Base-by-base conservation (phyloP, 2,329 filamentous ascomycete genomes). In the Botryosphaeria dothidea region DNA sequence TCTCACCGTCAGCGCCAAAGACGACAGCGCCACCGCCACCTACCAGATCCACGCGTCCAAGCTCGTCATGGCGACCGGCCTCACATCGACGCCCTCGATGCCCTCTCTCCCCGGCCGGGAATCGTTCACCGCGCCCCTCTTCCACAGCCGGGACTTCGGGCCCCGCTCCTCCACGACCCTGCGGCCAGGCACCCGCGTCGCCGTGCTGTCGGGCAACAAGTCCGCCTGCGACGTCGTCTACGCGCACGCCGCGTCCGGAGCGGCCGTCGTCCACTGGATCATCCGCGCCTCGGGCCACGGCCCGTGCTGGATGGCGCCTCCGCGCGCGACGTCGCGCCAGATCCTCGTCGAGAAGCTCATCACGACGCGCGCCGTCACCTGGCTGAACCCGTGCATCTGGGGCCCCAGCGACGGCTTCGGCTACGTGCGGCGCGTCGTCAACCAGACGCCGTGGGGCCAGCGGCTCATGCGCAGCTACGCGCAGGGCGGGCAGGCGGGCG, bases 321-420 rank as follows among this genome's bases (percentile, higher is more conserved):
- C 84, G 1, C 86, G 86, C 63, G 88, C 91, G 17, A 90, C 89
- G 1, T 88, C 88, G 0, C 72, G 90, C n/a, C 88, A 88, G 72
- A 83, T 83, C 64, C 87, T 85, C 82, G 78, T 92, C 0, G 90
- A 92, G 75, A 86, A 88, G 69, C 82, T 92, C 4, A 83, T 89
- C 5, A 84, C 85, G 29, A 89, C 86, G 0, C 87, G 91, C 0
- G 82, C 90, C 67, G 77, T 92, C 62, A 90, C 87, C 2, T 92
- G 89, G 87, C 87, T 93, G 74, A 88, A 85, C 61, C 91, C 91
- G 0, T 93, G 90, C 72, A 83, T 90, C 17, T 93, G 89, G 88
- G 89, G 88, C 3, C 79, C 82, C 1, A 84, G 82, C 2, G 88
- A 88, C 71, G 89, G 88, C 0, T 90, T 84, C 68, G 78, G 72